A percentile compares a stretch with the other conserved stretches of the same genome.
Conservation (phyloP, 441 rosid species). For the Gossypium aridum region DNA sequence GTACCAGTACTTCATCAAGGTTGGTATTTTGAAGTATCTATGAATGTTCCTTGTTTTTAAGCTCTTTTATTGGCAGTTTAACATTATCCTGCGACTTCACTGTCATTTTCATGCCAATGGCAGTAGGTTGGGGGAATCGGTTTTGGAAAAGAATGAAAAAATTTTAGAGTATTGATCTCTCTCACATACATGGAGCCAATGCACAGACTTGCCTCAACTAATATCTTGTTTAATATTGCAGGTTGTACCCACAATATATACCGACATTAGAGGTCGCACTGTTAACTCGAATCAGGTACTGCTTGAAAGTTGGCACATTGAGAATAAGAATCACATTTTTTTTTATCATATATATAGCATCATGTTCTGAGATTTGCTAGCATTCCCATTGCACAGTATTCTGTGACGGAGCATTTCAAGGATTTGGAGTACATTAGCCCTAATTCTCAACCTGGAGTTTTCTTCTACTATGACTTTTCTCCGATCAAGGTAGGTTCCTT, state of each 20-base stretch:
- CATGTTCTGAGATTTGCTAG: background rate
- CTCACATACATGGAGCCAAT: background rate
- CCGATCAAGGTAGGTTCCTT: conserved; percentile 54
- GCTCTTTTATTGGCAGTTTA: background rate
- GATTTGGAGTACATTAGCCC: conserved; percentile 35
- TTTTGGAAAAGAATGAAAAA: background rate
- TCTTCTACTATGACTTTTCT: conserved; percentile 77
- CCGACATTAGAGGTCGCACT: conserved; percentile 48
- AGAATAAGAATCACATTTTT: background rate
- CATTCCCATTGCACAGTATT: conserved; percentile 39
- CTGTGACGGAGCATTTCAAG: conserved; percentile 68
- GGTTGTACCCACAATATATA: conserved; percentile 77
- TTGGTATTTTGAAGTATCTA: conserved; percentile 6
- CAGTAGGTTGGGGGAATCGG: background rate
- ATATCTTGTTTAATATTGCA: conserved; percentile 20
- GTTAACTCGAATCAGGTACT: conserved; percentile 71
- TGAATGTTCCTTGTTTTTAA: background rate
- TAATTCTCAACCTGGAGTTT: conserved; percentile 61
- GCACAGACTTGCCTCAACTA: background rate
- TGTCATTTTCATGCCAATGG: background rate
- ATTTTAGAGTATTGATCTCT: background rate
- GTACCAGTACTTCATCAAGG: conserved; percentile 83
- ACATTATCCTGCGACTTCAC: background rate
- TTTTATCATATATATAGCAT: background rate
- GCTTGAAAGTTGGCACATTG: background rate